These are phyloP conservation scores for Leavenworthia alabamica DNA, from an alignment of 345 rosid genomes.

Conservation along the genomic window DNA sequence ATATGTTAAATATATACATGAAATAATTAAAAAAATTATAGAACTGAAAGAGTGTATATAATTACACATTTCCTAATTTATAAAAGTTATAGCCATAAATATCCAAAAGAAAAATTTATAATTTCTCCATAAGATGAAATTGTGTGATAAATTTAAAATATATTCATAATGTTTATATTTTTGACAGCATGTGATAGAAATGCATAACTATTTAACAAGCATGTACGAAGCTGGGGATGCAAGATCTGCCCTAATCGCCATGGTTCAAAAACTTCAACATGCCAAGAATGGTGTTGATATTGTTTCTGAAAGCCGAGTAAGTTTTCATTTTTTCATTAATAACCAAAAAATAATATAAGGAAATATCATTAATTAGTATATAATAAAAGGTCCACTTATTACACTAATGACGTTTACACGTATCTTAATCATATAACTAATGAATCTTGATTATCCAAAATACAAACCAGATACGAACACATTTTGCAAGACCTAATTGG, in stretches of 20 bases:
- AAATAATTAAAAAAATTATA: too few species aligned
- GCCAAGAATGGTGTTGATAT: conserved; percentile 90
- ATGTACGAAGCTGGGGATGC: too few species aligned
- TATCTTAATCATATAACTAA: neutral
- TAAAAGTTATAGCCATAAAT: too few species aligned
- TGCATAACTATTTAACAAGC: conserved; percentile 96
- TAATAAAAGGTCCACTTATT: neutral
- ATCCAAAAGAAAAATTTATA: too few species aligned
- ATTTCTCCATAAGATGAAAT: too few species aligned
- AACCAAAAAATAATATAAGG: too few species aligned
- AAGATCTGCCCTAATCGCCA: conserved; percentile 82
- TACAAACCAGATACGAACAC: conserved; percentile 71
- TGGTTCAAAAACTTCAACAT: conserved; percentile 93
- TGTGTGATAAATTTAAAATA: too few species aligned
- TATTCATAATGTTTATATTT: too few species aligned
- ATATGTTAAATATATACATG: too few species aligned
- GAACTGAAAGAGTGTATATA: too few species aligned
- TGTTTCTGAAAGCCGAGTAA: conserved; percentile 88
- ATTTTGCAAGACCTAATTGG: conserved; percentile 96
- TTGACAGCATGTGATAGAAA: conserved; percentile 71
- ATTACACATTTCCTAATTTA: too few species aligned
- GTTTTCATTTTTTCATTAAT: neutral
- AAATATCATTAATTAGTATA: neutral
- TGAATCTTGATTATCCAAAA: neutral
- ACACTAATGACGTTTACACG: neutral